Base-by-base conservation (phyloP, 345 rosid species). In the Dovyalis caffra region DNA sequence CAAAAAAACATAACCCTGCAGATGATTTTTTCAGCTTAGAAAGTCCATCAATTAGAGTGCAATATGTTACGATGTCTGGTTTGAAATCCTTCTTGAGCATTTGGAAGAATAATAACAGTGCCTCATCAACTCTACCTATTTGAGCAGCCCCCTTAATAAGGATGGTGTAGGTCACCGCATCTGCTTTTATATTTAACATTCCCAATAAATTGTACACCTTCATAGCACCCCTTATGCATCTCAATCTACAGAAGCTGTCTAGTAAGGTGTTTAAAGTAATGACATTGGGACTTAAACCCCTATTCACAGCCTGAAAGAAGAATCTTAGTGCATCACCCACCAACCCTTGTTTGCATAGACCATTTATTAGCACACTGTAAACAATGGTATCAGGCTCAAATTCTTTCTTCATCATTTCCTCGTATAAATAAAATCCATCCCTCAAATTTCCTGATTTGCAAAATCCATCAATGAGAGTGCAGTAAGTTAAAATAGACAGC, bases 341-440 rank as follows among this genome's bases (percentile, higher is more conserved):
- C 37, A 69, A 74, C 71, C 89, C 88, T 78, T 81, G 77, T 76
- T 81, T 88, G 60, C 88, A 88, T 64, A 88, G 82, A 56, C 90
- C 88, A 71, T 85, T 79, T 16, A 83, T 72, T 73, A 86, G 74
- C 74, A 80, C 81, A 37, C 80, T 77, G 74, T 66, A 82, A n/a
- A 83, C 64, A 70, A 85, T 11, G 23, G 45, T 70, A 77, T 88
- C 88, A 49, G 84, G 83, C 66, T 26, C 57, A 72, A 47, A 43
- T 5, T 86, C 82, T 62, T 33, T 70, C 69, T 77, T 80, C 34
- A 76, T 57, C 82, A 86, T 80, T 83, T 76, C 74, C 11, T 68
- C 73, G 31, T 78, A 86, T 25, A 85, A 51, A 69, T n/a, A 38
- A 68, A 86, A 77, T 0, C 87, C 85, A 65, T 84, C 85, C 66